A percentile compares a stretch with the other conserved stretches of the same genome.
Conservation (phyloP, 78 protist species). For the Dictyostelium firmibasis region DNA sequence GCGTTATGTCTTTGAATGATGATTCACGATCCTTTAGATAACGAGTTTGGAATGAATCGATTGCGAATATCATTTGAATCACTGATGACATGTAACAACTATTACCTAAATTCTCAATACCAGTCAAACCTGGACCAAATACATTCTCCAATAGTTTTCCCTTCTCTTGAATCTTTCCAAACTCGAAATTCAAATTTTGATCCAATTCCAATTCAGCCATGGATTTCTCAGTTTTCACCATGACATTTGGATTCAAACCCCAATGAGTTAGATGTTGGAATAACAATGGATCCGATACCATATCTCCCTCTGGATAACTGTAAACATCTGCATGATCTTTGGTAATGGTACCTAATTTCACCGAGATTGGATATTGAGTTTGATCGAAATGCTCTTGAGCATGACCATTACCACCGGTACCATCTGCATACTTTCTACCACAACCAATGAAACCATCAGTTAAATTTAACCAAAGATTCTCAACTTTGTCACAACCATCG, state of each 20-base stretch:
- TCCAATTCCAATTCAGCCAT: constrained; percentile 94
- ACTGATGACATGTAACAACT: constrained; percentile 90
- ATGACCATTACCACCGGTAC: constrained; percentile 93
- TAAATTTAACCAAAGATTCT: constrained; percentile 95
- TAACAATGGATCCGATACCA: constrained; percentile 90
- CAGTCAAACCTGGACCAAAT: constrained; percentile 94
- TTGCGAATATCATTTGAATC: constrained; percentile 85
- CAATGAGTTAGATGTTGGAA: constrained; percentile 91
- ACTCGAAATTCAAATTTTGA: constrained; percentile 86
- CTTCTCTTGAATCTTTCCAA: constrained; percentile 83
- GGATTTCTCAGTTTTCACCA: constrained; percentile 93
- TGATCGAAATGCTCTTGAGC: constrained; percentile 91
- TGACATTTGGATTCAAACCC: constrained; percentile 89
- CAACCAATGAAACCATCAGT: constrained; percentile 94
- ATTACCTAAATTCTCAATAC: constrained; percentile 97
- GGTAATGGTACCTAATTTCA: constrained; percentile 97
- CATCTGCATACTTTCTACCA: constrained; percentile 91
- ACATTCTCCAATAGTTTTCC: constrained; percentile 85
- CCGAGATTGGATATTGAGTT: constrained; percentile 91
- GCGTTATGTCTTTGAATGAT: constrained; percentile 46
- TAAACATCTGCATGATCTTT: constrained; percentile 82
- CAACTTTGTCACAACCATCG: constrained; percentile 57
- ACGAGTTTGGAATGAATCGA: constrained; percentile 64
- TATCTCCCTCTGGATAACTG: constrained; percentile 85
- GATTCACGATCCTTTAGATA: constrained; percentile 5